Evolutionary conservation across 225 moss, liverwort and hornwort genomes (phyloP).

Genomic region (Polytrichum commune): DNA sequence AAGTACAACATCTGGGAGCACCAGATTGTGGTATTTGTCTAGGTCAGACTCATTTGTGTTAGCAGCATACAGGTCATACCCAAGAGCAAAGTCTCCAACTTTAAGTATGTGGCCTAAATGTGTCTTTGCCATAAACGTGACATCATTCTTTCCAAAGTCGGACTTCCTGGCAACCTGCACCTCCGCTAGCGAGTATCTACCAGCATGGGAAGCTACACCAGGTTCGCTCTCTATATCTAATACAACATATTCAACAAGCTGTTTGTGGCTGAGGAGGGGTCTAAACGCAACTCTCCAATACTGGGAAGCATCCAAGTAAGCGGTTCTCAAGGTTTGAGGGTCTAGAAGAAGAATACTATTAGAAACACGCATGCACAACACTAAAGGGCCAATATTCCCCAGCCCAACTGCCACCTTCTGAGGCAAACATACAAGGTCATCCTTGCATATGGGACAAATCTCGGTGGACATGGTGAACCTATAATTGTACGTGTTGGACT

Average conservation of each 20-base stretch:
- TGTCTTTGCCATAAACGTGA: constrained; percentile 70
- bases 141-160: constrained; percentile 94
- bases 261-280: constrained; percentile 71
- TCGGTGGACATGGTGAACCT: constrained; percentile 97
- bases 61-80: constrained; percentile 81
- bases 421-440: constrained; percentile 89
- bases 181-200: constrained; percentile 58
- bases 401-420: constrained; percentile 73
- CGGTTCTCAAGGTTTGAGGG: constrained; percentile 70
- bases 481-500: constrained; percentile 91
- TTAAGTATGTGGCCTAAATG: constrained; percentile 84
- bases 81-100: constrained; percentile 90
- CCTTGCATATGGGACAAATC: constrained; percentile 90
- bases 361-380: constrained; percentile 81
- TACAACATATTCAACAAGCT: constrained; percentile 85
- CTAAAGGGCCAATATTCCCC: constrained; percentile 89
- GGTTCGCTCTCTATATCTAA: constrained; percentile 79
- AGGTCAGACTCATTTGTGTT: constrained; percentile 85
- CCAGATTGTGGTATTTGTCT: constrained; percentile 71
- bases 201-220: constrained; percentile 53
- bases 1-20: constrained; percentile 83
- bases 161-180: constrained; percentile 89
- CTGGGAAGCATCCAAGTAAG: constrained; percentile 77
- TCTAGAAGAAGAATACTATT: constrained; percentile 82
- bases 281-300: constrained; percentile 89